Base-by-base conservation (phyloP, 352 stramenopile species). In the Phytophthora colocasiae region DNA sequence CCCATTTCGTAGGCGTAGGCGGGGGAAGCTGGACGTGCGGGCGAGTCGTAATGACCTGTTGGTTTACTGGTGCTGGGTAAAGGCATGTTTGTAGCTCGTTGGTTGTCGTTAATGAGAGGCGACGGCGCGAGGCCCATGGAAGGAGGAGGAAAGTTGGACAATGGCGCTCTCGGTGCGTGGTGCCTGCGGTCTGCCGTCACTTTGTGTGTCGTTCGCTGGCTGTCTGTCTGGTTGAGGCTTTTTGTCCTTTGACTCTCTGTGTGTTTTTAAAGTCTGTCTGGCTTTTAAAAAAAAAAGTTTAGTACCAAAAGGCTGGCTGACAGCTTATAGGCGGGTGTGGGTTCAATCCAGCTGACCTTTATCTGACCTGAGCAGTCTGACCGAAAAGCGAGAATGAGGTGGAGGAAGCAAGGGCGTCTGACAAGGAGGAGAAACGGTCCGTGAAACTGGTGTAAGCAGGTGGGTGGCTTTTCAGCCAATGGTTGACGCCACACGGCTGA, bases 121-220 rank as follows among this genome's bases (percentile, higher is more conserved):
- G 58, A 43, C 9, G 52, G 64, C 64, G 36, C 58, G 38, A 67
- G 58, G 64, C 64, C 64, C 64, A 72, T 72, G 45, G 22, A 36
- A 36, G 31, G 17, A 60, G 19, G 44, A 57, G 36, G 19, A 45
- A 63, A 38, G 50, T 51, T 69, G 38, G 50, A 67, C 59, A 67
- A 49, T 67, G 41, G 8, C 34, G 58, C 31, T 22, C 24, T 43
- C 55, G 41, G 8, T 27, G 58, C 31, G 43, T 17, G 26, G 53
- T 40, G 43, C 55, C 55, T 62, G 32, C 38, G 32, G 51, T 63
- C 15, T 56, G 26, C 27, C 24, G 43, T 68, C 27, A 29, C 8
- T 12, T 36, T 29, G 41, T 32, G 22, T 31, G 59, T 55, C 40
- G 38, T 53, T 54, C 52, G 51, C 24, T 29, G 36, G 26, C 12